Evolutionary conservation across 352 stramenopile genomes (phyloP), one percentile per base, ranked within the genome.

Genomic region (Phytophthora multivora): DNA sequence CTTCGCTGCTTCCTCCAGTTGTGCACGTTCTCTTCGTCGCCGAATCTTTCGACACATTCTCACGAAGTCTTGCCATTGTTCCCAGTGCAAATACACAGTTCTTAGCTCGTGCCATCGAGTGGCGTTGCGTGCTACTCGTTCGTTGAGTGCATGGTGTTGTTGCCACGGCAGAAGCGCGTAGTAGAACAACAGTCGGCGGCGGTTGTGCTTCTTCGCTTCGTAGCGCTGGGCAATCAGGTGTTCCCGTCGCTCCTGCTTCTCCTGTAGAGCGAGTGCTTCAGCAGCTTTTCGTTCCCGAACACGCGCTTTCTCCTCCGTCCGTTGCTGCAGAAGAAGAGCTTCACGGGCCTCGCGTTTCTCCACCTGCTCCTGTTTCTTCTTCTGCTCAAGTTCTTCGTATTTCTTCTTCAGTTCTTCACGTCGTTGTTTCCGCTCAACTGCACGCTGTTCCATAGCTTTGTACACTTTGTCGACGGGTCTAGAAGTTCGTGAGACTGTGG

Each of bases 371-470:
- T 83, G 56, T 36, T 59, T 67, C 48, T 82, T 89, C n/a, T 77
- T 69, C 19, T 75, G 76, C 28, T 89, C 74, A 16, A 71, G 51
- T 9, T 73, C 55, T 48, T 83, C 79, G 43, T 91, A 90, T 33
- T 71, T 83, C 18, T 62, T 66, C 48, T 70, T 75, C 16, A 91
- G 61, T 26, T 77, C 42, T 28, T 87, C 77, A 16, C 83, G 79
- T 23, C 79, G 78, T 59, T 69, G 46, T 31, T 89, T 90, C 6
- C 83, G 74, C 46, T 88, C 67, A n/a, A 51, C 52, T 8, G 80
- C 73, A 5, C 80, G 78, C 52, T 79, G 73, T 45, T 86, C 68
- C 78, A 90, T 91, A 0, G 75, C 67, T 18, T 62, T 13, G 42
- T 84, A 90, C 4, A 89, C 55, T 28, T 77, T 69, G 47, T 88